Evolutionary conservation across 2,329 filamentous ascomycete genomes (phyloP), one percentile per base, ranked within the genome.

Genomic region (Fusarium newnesense): DNA sequence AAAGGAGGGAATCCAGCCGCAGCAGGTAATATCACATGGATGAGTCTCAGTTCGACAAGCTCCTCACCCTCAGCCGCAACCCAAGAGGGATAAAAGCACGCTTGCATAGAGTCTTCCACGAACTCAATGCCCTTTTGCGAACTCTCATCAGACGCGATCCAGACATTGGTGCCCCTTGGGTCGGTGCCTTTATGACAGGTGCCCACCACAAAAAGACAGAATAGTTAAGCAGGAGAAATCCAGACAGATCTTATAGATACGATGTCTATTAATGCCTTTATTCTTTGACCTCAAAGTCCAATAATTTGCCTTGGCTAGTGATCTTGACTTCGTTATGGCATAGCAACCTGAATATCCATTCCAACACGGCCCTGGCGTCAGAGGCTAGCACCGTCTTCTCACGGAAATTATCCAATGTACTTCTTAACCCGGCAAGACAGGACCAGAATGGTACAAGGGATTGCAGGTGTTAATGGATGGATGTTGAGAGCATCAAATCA

Each of bases 1-100:
- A 8, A 15, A 11, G 18, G 10, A 49, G 8, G 9, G 4, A n/a
- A 11, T 5, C 1, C 7, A n/a, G 13, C 2, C 28, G 19, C 19
- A 49, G 13, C 10, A 34, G n/a, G 24, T 10, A 11, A 21, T 26
- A 19, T 8, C 40, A 6, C 13, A 49, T n/a, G 13, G 24, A 36
- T n/a, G 13, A 18, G 24, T 18, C 30, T 16, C n/a, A 47, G 10
- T 9, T 49, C 0, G 40, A 36, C 4, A 49, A 26, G 21, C 40
- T 15, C 24, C 21, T 36, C 12, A 28, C 24, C n/a, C 24, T 39
- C 7, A 36, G 24, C 13, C 18, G 30, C 15, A 28, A 43, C 10
- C n/a, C 30, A 5, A 43, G 37, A 18, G 47, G 47, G 5, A 7
- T 19, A 28, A 24, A 60, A 12, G 9, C 30, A 28, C 30, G 56